A percentile compares a stretch with the other conserved stretches of the same genome.
Conservation (phyloP, 148 eudicot genomes). For the Polygonum aviculare region DNA sequence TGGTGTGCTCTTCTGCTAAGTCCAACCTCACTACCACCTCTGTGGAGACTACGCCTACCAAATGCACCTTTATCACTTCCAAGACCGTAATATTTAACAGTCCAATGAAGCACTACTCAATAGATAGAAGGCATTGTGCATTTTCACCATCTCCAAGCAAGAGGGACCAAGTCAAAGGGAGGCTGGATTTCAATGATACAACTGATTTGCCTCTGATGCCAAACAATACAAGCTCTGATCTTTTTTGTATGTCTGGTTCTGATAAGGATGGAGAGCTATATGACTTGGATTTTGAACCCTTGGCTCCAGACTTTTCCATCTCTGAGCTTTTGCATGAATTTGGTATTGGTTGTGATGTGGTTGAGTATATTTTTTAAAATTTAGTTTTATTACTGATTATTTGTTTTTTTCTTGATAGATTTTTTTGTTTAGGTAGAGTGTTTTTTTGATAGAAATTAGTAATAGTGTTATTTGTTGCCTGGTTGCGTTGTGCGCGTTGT, state of each 20-base stretch:
- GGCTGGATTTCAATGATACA: slow-evolving; percentile 75
- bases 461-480: neutral
- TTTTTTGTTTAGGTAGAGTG: too few relatives aligned
- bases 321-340: slow-evolving; percentile 55
- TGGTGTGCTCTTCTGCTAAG: slow-evolving; percentile 31
- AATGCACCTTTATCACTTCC: slow-evolving; percentile 65
- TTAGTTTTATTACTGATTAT: too few relatives aligned
- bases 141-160: slow-evolving; percentile 56
- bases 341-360: slow-evolving; percentile 30
- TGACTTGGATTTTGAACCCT: slow-evolving; percentile 64
- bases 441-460: neutral
- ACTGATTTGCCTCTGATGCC: slow-evolving; percentile 33
- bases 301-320: slow-evolving; percentile 53
- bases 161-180: slow-evolving; percentile 76
- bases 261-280: slow-evolving; percentile 49
- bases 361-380: slow-evolving; percentile 8
- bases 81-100: slow-evolving; percentile 61
- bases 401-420: too few relatives aligned
- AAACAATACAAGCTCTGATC: slow-evolving; percentile 31
- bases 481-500: neutral
- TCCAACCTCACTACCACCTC: slow-evolving; percentile 31
- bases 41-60: slow-evolving; percentile 43
- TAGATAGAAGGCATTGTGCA: slow-evolving; percentile 54
- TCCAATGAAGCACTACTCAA: slow-evolving; percentile 56
- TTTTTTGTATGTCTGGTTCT: slow-evolving; percentile 33